Evolutionary conservation across 1,284 basidiomycete genomes (phyloP).

Genomic region (Boletellus dicymbophilus): DNA sequence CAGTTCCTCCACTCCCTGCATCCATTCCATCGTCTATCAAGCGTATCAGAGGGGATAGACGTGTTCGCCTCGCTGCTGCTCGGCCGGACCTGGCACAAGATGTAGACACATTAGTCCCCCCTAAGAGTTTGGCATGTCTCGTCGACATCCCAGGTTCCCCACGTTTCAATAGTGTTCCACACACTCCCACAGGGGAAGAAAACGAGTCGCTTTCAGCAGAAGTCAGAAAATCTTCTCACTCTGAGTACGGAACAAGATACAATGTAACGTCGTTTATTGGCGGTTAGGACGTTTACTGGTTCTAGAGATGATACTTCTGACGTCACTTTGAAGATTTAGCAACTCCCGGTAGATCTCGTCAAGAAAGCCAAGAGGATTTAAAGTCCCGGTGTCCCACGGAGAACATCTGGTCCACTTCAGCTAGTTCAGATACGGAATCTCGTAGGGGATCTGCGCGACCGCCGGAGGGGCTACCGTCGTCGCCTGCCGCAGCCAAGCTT

Average conservation of each 20-base stretch:
- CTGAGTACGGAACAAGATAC: conserved; percentile 57
- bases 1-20: conserved; percentile 17
- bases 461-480: neutral
- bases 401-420: neutral
- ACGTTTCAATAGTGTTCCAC: conserved; percentile 20
- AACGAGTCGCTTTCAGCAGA: conserved; percentile 28
- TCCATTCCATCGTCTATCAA: conserved; percentile 12
- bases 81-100: conserved; percentile 7
- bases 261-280: conserved; percentile 79
- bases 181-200: conserved; percentile 34
- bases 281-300: conserved; percentile 41
- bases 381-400: conserved; percentile 4
- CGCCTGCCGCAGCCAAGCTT: neutral
- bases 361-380: conserved; percentile 2
- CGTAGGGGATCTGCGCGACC: no score
- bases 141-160: conserved; percentile 19
- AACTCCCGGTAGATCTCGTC: conserved; percentile 17
- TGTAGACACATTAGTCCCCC: neutral
- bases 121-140: conserved; percentile 5
- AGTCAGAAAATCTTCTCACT: conserved; percentile 19
- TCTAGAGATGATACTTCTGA: conserved; percentile 2
- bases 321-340: conserved; percentile 33
- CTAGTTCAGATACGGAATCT: neutral
- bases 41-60: conserved; percentile 26
- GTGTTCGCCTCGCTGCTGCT: conserved; percentile 13